Base-by-base conservation (phyloP, 169 alveolate species). In the Plasmodium vinckei region DNA sequence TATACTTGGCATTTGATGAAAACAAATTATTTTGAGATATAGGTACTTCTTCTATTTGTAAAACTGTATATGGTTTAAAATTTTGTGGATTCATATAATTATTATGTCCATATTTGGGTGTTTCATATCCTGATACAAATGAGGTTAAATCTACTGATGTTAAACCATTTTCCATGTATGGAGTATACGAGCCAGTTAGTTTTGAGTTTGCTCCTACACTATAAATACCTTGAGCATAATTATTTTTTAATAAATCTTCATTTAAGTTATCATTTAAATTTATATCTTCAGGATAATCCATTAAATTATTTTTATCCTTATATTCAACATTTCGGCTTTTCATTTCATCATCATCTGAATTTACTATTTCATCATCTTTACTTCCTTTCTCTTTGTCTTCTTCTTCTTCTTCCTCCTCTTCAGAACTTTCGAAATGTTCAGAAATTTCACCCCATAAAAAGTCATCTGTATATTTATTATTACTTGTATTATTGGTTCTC, bases 401-500 rank as follows among this genome's bases (percentile, higher is more conserved):
- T 0, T 53, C 69, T 7, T 27, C 82, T 44, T 75, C 88, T 23
- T 79, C 65, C 2, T 73, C 92, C 42, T 67, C 89, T 21, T 89
- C 94, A 4, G 51, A 23, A 15, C 88, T 92, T 44, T 91, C 94
- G 17, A 68, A 87, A 33, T 47, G 57, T 19, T 87, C 92, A 33
- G 72, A 92, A 47, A 56, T 47, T n/a, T 86, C 92, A 9, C 89
- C 94, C 88, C 82, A 56, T 25, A 94, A 92, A 17, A 93, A 84
- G 33, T 93, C 94, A 17, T 94, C 96, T 54, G 92, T 87, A 54
- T 82, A 88, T 47, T 68, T 82, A 71, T 69, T 75, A 21, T 54
- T 75, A 21, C 39, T 64, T 33, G 42, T 4, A 0, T 87, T 87
- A 68, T 75, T 72, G 12, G 82, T 84, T 39, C 87, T 94, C 4